Evolutionary conservation across 306 rosid genomes (phyloP).

Genomic region (Cyamopsis tetragonoloba): DNA sequence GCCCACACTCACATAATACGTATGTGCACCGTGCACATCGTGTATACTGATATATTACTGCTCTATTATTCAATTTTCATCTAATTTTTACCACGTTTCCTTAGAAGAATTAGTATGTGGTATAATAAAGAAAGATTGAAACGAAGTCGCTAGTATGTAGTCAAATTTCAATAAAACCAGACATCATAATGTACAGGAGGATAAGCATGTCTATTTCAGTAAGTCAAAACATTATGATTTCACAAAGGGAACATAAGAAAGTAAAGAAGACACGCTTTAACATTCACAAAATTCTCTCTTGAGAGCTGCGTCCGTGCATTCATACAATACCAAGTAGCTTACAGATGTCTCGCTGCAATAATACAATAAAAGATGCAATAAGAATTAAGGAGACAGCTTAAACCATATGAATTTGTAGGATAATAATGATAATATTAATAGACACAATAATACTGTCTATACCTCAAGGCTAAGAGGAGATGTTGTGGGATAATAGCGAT

Average conservation of each 20-base stretch:
- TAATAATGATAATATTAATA: too few species aligned
- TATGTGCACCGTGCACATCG: too few species aligned
- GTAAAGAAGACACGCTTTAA: neutral
- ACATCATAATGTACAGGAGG: neutral
- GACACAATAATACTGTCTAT: neutral
- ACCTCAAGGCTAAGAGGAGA: constrained; percentile 85
- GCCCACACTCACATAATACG: too few species aligned
- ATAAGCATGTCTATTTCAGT: neutral
- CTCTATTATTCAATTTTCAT: too few species aligned
- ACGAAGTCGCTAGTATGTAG: too few species aligned
- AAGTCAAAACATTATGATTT: neutral
- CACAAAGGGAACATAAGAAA: neutral
- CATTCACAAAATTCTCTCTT: constrained; percentile 17
- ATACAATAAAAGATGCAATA: neutral
- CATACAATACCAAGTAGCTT: constrained; percentile 49
- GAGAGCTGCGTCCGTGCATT: constrained; percentile 12
- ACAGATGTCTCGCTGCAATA: constrained; percentile 58
- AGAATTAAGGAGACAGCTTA: constrained; percentile 12
- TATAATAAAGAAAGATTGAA: too few species aligned
- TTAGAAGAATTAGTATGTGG: too few species aligned
- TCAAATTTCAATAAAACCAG: neutral
- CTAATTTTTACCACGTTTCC: too few species aligned
- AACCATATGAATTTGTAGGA: neutral
- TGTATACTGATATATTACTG: too few species aligned
- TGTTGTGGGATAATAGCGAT: constrained; percentile 83